Base-by-base conservation (phyloP, 2,329 filamentous ascomycete species). In the Ceratocystis cubensis region DNA sequence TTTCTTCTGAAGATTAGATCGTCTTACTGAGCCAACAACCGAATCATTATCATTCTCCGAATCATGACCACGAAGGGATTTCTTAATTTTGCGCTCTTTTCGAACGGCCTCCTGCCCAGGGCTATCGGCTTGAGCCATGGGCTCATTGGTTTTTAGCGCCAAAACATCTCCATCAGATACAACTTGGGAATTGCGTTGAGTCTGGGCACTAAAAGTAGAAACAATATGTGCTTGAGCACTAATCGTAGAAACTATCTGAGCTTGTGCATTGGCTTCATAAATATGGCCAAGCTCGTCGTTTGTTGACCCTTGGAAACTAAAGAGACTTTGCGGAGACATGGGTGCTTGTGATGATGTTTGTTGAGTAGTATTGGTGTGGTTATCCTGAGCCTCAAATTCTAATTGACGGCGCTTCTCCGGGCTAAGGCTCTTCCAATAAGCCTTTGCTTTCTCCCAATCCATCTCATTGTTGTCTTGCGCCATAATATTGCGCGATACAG, bases 371-470 rank as follows among this genome's bases (percentile, higher is more conserved):
- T 15, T 30, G 17, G 25, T 1, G 2, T 59, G 41, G 44, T 48
- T 33, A 8, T 48, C 59, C n/a, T 65, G 73, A 1, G 81, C 81
- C 67, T 86, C 84, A 3, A 75, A 77, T 71, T 86, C 84, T 41
- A 87, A 78, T 71, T 85, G 81, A 5, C 81, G 81, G 56, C 85
- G 82, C 71, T 86, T 84, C 41, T 87, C 82, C 1, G 79, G 77
- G 6, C 81, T 85, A 5, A 91, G 74, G 64, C 83, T 82, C 69
- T 81, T 84, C 88, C 88, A 91, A 71, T 87, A 89, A 0, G 82
- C 77, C 71, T 87, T 88, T 17, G 86, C 82, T 65, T 82, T 80
- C 69, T 85, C 83, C 88, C 88, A 91, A 65, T 87, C 83, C 17
- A 64, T 65, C 68, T 79, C 76, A 2, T 71, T 10, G 59, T 61